Percentiles rank a stretch among this genome's conserved stretches.
Conservation (phyloP, 2,329 filamentous ascomycete species). For the Orbilia ellipsospora region DNA sequence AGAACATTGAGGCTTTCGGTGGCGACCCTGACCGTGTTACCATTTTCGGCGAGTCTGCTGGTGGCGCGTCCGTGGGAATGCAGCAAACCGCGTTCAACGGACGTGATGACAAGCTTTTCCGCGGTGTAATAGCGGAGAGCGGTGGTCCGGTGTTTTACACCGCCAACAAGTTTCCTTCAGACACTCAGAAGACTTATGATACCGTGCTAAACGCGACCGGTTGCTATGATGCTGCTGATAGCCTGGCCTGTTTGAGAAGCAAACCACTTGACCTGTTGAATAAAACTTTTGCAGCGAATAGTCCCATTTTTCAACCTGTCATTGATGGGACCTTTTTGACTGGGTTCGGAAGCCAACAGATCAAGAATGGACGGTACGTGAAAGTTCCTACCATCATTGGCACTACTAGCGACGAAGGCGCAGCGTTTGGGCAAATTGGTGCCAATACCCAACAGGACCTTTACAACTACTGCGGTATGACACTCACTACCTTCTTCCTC, state of each 20-base stretch:
- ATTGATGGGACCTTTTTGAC: constrained; percentile 71
- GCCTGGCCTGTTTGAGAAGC: constrained; percentile 73
- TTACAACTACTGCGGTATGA: neutral
- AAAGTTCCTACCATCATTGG: constrained; percentile 73
- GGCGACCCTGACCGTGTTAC: constrained; percentile 71
- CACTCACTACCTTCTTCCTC: too few relatives aligned
- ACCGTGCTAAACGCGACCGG: constrained; percentile 69
- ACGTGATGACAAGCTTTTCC: constrained; percentile 68
- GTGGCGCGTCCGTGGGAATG: constrained; percentile 66
- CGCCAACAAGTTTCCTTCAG: constrained; percentile 70
- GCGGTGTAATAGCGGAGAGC: constrained; percentile 67
- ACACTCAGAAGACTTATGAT: constrained; percentile 72
- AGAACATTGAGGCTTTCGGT: constrained; percentile 71
- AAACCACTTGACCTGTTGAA: constrained; percentile 72
- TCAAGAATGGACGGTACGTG: constrained; percentile 71
- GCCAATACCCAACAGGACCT: constrained; percentile 14
- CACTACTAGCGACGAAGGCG: constrained; percentile 74
- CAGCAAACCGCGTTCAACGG: constrained; percentile 70
- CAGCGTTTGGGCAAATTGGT: constrained; percentile 63
- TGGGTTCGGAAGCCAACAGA: constrained; percentile 67
- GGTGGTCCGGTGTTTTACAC: constrained; percentile 67
- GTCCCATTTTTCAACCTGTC: constrained; percentile 62
- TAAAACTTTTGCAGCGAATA: constrained; percentile 63
- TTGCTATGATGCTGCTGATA: constrained; percentile 70
- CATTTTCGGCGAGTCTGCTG: constrained; percentile 73